Evolutionary conservation across 768 basidiomycete genomes (phyloP), one percentile per base, ranked within the genome.

Genomic region (Stropharia rugosoannulata): DNA sequence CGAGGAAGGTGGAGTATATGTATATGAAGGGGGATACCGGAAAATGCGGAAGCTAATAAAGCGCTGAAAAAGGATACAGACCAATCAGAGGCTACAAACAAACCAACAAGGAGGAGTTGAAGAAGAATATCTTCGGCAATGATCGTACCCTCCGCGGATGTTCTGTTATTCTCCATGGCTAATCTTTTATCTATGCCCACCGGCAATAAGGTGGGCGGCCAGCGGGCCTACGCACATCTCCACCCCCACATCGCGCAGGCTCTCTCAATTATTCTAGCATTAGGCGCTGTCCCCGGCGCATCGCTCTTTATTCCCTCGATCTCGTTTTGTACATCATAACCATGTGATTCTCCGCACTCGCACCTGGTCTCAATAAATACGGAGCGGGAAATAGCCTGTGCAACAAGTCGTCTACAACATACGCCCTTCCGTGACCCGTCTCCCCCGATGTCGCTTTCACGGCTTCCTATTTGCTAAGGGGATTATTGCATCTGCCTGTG

Each of bases 381-480:
- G 57, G 62, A 59, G 50, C 62, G 57, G 48, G 52, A 60, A 49
- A 53, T 16, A 44, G 35, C 37, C 49, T 57, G 44, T 27, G 22
- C 41, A 54, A 40, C 36, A 56, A 16, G 27, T 37, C 19, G 35
- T 50, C 47, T 49, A 19, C 35, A 29, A 49, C 44, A 51, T 40
- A 61, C 59, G 58, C 53, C 50, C 54, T 64, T 66, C 66, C 62
- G 62, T 32, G 29, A 32, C 29, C 29, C 29, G 29, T 59, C 57
- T 54, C 56, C 35, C 57, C 39, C 55, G 35, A 55, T 45, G 40
- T n/a, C 43, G 53, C 35, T 45, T 25, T 55, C 57, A 74, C 56
- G 66, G 58, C 57, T 76, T 82, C 69, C 86, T 77, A 65, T 72
- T 79, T 54, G 80, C 68, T 59, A 66, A 68, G 16, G 92, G 91